Base-by-base conservation (phyloP, 129 eudicot species). In the Tagetes erecta region DNA sequence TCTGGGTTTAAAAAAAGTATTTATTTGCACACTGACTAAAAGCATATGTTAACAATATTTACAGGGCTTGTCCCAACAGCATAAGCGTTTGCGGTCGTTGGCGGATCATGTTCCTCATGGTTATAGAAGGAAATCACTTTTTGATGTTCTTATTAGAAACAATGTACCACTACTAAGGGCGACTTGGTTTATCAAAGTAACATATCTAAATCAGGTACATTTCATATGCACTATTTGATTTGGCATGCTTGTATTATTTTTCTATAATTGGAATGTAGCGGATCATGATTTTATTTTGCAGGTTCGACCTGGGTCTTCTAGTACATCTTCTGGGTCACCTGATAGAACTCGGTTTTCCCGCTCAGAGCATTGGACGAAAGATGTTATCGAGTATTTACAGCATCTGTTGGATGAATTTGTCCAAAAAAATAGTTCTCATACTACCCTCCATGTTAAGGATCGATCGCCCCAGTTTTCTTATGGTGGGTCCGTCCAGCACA, bases 71-170 rank as follows among this genome's bases (percentile, higher is more conserved):
- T 91, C 99, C 37, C 99, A 95, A 71, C 92, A 82, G n/a, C 97
- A 91, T 85, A 95, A 95, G 82, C 89, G 93, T 49, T 77, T 95
- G 67, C 87, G 90, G n/a, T 85, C 88, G 36, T 80, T 95, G 77
- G 96, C 96, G 3, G 97, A 95, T 80, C 97, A 95, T 66, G 92
- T 91, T 46, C 99, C 99, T 76, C 97, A 80, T 83, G 91, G 97
- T 60, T 87, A 88, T 76, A 83, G 91, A 79, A 91, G 83, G 85
- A 91, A 80, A 72, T 85, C 94, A 49, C 97, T 89, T 64, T 85
- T 95, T 79, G 99, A 91, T 78, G 94, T 91, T 56, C 97, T 95
- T 71, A 86, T 88, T 13, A 85, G 90, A 78, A 95, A 95, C 76
- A 88, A 95, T 82, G 99, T 95, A 64, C 97, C 99, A 2, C 76